These are phyloP conservation scores for Geotrichum siamense DNA, from an alignment of 1,139 yeast genomes.

Conservation along the genomic window DNA sequence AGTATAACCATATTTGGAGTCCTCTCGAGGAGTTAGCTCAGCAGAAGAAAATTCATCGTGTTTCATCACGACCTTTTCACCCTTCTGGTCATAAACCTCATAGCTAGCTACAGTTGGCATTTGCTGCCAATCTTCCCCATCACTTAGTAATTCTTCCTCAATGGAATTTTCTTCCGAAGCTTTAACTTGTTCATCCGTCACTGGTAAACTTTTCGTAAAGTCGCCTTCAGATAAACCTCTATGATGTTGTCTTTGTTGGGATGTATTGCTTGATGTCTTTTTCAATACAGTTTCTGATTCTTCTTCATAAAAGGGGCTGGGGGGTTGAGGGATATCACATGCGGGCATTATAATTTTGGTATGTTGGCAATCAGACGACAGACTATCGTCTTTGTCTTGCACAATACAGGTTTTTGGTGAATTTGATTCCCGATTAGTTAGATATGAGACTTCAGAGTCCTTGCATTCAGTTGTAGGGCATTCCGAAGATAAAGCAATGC, in stretches of 20 bases:
- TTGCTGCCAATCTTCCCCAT: constrained; percentile 45
- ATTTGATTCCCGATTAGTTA: no score
- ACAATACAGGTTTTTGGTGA: no score
- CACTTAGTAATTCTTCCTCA: constrained; percentile 12
- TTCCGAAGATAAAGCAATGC: background rate
- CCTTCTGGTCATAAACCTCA: constrained; percentile 52
- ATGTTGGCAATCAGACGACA: no score
- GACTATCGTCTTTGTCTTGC: no score
- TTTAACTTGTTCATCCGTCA: background rate
- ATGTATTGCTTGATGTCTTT: no score
- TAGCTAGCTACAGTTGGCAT: constrained; percentile 57
- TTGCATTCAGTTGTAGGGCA: background rate
- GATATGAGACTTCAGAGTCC: no score
- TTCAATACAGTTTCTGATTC: no score
- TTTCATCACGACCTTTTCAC: constrained; percentile 40
- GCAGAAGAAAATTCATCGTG: constrained; percentile 20
- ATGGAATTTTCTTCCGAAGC: background rate
- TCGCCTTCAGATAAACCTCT: constrained; percentile 5
- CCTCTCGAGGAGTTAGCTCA: constrained; percentile 23
- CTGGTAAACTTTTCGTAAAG: background rate
- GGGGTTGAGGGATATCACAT: background rate
- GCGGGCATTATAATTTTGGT: no score
- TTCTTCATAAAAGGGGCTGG: no score
- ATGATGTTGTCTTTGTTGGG: background rate
- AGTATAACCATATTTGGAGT: constrained; percentile 59